Conservation (phyloP, 129 eudicot species). For the Helichrysum umbraculigerum region DNA sequence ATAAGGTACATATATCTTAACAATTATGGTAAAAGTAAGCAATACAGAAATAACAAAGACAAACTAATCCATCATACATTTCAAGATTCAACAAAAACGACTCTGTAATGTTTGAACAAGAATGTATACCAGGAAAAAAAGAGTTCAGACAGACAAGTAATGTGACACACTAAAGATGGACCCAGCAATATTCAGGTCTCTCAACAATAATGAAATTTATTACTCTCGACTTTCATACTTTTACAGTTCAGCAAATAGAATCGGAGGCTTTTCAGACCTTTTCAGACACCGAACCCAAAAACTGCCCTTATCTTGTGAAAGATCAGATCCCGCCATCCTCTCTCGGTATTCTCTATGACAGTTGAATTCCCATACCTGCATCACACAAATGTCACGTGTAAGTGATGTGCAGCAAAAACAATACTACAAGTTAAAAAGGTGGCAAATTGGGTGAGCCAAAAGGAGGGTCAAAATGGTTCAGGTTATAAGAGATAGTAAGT, state of each 20-base stretch:
- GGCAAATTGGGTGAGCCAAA: not conserved
- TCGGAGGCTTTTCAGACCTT: not conserved
- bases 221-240: constrained; percentile 24
- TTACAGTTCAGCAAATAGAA: constrained; percentile 25
- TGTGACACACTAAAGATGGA: constrained; percentile 13
- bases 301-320: constrained; percentile 85
- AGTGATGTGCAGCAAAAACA: not conserved
- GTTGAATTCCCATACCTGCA: constrained; percentile 90
- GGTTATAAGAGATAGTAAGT: not conserved
- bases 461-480: not conserved
- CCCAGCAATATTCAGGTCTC: constrained; percentile 24
- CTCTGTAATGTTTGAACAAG: not conserved
- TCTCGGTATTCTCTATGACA: constrained; percentile 93
- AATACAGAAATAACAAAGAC: not conserved
- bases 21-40: no score
- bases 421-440: not conserved
- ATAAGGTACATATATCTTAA: no score
- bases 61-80: not conserved
- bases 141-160: constrained; percentile 14
- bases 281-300: constrained; percentile 88
- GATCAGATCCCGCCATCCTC: constrained; percentile 94
- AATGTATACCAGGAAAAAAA: not conserved
- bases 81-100: constrained; percentile 14
- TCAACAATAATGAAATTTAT: constrained; percentile 22
- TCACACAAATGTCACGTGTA: not conserved